Base-by-base conservation (phyloP, 1,284 basidiomycete species). In the Ceraceosorus guamensis region DNA sequence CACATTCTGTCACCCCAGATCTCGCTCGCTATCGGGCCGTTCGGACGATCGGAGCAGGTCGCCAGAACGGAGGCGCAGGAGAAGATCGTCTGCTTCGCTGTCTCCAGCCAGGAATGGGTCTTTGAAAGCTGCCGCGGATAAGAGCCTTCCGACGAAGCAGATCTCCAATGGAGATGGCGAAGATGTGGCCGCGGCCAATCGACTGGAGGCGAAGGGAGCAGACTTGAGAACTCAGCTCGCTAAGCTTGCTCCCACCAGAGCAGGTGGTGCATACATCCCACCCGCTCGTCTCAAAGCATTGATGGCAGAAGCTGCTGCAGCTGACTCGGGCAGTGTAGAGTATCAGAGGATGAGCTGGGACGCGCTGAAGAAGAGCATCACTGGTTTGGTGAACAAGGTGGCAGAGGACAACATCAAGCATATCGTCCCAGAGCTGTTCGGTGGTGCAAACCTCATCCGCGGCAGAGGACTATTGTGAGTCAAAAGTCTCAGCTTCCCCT, bases 331-430 rank as follows among this genome's bases (percentile, higher is more conserved):
- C 51, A 88, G 89, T 65, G 75, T 87, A n/a, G 92, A 96, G 79
- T 97, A 88, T 77, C 95, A 98, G 78, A 61, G 93, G 16, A 80
- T 99, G 66, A 89, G 89, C 31, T 99, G 93, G 95, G 95, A 99
- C 74, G 93, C 95, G 1, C 80, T 99, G 60, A 86, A 92, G 74
- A 99, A 99, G 79, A 90, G 87, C 57, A 89, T 99, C 73, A 98
- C 95, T 31, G 95, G 95, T 88, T 87, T 98, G 68, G 93, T 98
- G 81, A 99, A 99, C 82, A 89, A 96, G 78, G 82, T 82, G 43
- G 63, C 78, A 76, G 82, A 90, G 24, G 83, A 86, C 64, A 98
- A 98, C 77, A 98, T 97, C 83, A 98, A 99, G 79, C 84, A 88
- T 67, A 86, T 99, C 68, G 85, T 96, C 0, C 95, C 93, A 1